phyloP scores from a whole-genome alignment of 148 eudicot genomes.

The Polygonum aviculare region DNA sequence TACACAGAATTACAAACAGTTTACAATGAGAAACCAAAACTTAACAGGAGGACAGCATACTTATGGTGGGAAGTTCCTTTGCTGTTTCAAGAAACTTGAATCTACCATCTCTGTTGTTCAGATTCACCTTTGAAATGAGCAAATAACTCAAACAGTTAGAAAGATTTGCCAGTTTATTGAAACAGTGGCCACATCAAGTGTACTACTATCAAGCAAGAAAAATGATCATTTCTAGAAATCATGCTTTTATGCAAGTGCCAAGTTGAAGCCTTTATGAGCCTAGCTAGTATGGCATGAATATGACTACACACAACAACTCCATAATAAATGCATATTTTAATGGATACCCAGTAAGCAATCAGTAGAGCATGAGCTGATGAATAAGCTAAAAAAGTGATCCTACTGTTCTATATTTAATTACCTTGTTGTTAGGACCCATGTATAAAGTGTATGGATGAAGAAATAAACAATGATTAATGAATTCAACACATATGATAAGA shows the following conservation, averaged over 20 bases:
- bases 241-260: background rate
- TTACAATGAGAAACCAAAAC: background rate
- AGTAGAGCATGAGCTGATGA: background rate
- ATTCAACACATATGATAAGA: background rate
- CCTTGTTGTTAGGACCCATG: background rate
- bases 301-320: background rate
- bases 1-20: background rate
- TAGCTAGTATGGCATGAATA: background rate
- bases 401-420: background rate
- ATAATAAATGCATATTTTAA: background rate
- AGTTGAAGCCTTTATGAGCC: background rate
- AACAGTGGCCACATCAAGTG: background rate
- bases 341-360: background rate
- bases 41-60: slow-evolving; percentile 29
- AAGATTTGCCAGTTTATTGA: background rate
- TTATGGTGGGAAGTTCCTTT: slow-evolving; percentile 69
- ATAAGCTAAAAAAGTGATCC: background rate
- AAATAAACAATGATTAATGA: background rate
- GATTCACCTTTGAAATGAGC: slow-evolving; percentile 36
- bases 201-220: background rate
- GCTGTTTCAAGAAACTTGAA: slow-evolving; percentile 57
- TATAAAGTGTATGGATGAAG: background rate
- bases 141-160: background rate
- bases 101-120: slow-evolving; percentile 38
- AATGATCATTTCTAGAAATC: background rate